Evolutionary conservation across 2,329 filamentous ascomycete species (phyloP).

Genomic region (Phyllosticta citriasiana): DNA sequence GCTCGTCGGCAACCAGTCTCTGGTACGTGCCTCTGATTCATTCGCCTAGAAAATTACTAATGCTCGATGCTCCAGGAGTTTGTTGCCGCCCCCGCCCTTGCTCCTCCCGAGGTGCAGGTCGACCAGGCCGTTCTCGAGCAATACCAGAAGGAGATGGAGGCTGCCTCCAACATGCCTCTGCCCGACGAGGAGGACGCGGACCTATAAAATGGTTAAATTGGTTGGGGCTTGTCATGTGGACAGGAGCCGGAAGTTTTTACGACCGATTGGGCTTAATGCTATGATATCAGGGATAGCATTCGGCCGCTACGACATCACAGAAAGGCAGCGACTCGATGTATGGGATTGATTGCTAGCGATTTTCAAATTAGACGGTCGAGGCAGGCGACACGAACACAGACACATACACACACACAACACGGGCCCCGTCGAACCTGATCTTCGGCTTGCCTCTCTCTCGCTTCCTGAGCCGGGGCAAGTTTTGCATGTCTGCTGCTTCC

Average conservation of each 20-base stretch:
- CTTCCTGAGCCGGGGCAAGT: not conserved
- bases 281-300: constrained; percentile 10
- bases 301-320: constrained; percentile 10
- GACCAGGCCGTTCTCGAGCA: constrained; percentile 70
- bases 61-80: constrained; percentile 59
- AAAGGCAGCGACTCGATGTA: constrained; percentile 11
- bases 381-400: not conserved
- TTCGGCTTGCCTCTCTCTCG: not conserved
- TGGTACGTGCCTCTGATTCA: constrained; percentile 47
- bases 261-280: constrained; percentile 5
- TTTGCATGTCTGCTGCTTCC: not conserved
- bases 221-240: constrained; percentile 7
- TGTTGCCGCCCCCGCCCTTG: constrained; percentile 87
- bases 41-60: not conserved
- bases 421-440: not conserved
- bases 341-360: constrained; percentile 11
- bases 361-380: constrained; percentile 10
- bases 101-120: constrained; percentile 84
- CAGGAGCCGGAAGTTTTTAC: constrained; percentile 10
- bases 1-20: constrained; percentile 82
- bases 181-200: constrained; percentile 85
- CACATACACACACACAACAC: not conserved
- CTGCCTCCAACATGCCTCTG: constrained; percentile 71
- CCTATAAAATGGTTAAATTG: constrained; percentile 32
- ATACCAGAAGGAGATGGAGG: constrained; percentile 83